phyloP scores from a whole-genome alignment of 192 early-diverging fungal genomes.

The Gigaspora rosea region DNA sequence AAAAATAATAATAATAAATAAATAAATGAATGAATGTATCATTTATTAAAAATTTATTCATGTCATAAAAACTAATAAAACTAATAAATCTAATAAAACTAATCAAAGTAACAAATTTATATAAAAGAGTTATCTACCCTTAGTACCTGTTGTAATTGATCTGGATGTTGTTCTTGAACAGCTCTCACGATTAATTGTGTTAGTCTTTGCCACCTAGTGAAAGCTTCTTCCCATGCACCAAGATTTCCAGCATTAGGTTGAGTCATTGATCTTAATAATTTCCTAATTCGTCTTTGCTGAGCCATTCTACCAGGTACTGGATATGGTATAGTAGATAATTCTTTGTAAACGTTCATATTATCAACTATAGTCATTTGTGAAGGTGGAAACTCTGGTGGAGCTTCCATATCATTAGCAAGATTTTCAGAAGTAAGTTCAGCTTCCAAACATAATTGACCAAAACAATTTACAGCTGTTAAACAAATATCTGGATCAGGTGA shows the following conservation, averaged over 20 bases:
- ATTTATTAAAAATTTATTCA: too few relatives aligned
- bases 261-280: constrained; percentile 64
- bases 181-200: constrained; percentile 42
- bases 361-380: constrained; percentile 64
- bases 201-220: constrained; percentile 69
- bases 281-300: constrained; percentile 75
- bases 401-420: constrained; percentile 47
- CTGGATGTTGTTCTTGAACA: constrained; percentile 37
- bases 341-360: constrained; percentile 68
- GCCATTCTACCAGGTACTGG: constrained; percentile 65
- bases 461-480: constrained; percentile 59
- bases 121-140: neutral
- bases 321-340: constrained; percentile 54
- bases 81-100: too few relatives aligned
- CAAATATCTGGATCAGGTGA: constrained; percentile 70
- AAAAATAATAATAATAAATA: neutral
- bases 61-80: too few relatives aligned
- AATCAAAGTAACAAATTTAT: too few relatives aligned
- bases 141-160: constrained; percentile 13
- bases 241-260: constrained; percentile 73
- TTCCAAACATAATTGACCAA: constrained; percentile 71
- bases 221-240: constrained; percentile 85
- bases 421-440: constrained; percentile 53
- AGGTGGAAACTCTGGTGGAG: constrained; percentile 33
- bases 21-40: too few relatives aligned